These are phyloP conservation scores for Xylaria grammica DNA, from an alignment of 495 filamentous ascomycete species.

Conservation along the genomic window DNA sequence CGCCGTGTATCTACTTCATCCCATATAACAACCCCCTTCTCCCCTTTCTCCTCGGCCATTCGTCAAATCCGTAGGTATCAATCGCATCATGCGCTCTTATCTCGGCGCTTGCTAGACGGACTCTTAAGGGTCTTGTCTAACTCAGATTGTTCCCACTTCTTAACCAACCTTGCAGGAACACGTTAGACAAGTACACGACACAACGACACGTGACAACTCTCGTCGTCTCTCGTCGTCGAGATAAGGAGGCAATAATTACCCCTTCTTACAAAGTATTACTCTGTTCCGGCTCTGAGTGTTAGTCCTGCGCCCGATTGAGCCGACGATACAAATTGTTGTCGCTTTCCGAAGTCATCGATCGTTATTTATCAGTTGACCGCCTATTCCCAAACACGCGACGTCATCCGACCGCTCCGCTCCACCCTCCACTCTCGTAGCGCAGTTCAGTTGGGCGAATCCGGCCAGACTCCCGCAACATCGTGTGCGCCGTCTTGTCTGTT, in stretches of 20 bases:
- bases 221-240: no score
- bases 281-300: neutral
- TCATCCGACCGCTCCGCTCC: conserved; percentile 22
- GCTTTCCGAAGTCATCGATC: neutral
- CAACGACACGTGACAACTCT: neutral
- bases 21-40: neutral
- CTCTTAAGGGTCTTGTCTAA: neutral
- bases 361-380: conserved; percentile 13
- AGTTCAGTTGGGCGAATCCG: neutral
- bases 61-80: neutral
- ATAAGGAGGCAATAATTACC: neutral
- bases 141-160: neutral
- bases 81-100: neutral
- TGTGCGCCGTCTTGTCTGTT: neutral
- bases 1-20: neutral
- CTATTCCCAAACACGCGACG: conserved; percentile 21
- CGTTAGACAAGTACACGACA: neutral
- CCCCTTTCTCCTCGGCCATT: neutral
- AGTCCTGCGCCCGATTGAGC: conserved; percentile 2
- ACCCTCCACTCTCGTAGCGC: conserved; percentile 8
- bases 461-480: neutral
- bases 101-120: neutral
- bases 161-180: neutral
- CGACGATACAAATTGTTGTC: neutral
- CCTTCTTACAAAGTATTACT: neutral